Base-by-base conservation (phyloP, 164 flowering plant genomes). In the Aristolochia californica region DNA sequence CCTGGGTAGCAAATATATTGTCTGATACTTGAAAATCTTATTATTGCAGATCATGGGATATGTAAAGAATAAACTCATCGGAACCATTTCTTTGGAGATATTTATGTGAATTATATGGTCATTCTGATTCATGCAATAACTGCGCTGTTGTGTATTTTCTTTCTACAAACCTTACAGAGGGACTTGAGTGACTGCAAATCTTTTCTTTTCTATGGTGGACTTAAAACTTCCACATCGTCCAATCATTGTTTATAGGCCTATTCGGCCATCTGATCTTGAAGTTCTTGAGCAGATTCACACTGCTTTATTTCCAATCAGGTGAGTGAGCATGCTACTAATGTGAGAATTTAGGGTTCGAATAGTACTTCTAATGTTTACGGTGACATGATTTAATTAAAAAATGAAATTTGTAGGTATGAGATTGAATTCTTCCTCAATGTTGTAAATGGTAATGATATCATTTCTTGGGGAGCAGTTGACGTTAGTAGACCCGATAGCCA, bases 391-490 rank as follows among this genome's bases (percentile, higher is more conserved):
- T 24, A 20, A 24, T 49, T 17, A 16, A 14, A 59, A 38, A 34
- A 21, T 60, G 40, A 40, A 60, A 15, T 59, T 57, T 75, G 57
- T 78, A 93, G 99, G 82, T 93, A 93, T 68, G 96, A 93, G 73
- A 49, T 85, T 50, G 97, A 89, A 64, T 90, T 93, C 73, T 93
- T 93, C 71, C 83, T 72, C 60, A 82, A 79, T 75, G 99, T 87
- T 59, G 99, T 85, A 26, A 74, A 82, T 80, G 86, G 83, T 13
- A 77, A 75, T 51, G 93, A 77, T 50, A 87, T 89, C 62, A 81
- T 93, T 30, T 85, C 97, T 4, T 93, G 99, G 99, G 97, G 80
- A 43, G 99, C 93, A 63, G 93, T 93, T 72, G 99, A 93, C 69
- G 72, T 75, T 34, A 83, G 81, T 64, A 78, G 84, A 47, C 77